Evolutionary conservation across 2,329 filamentous ascomycete genomes (phyloP), one percentile per base, ranked within the genome.

Genomic region (Cladophialophora carrionii): DNA sequence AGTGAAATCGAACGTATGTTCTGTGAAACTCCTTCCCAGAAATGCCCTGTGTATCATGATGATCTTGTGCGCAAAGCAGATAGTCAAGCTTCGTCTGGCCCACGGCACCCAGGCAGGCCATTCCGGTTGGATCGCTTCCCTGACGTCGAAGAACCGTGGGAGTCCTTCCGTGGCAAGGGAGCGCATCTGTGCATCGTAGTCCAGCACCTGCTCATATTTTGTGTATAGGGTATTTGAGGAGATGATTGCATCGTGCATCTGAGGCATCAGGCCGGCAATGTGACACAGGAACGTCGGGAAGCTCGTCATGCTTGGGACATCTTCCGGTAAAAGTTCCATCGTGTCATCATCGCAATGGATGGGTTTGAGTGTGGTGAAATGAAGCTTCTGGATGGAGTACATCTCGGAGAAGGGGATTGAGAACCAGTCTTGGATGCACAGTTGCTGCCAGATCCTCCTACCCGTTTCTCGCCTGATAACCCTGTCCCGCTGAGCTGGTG

Each of bases 31-130:
- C 48, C 74, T 71, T 46, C 77, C 77, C 2, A 81, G 68, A 60
- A 80, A 81, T 46, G 75, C 77, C 51, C 80, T 75, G 55, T 71
- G 69, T 14, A 79, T 75, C 78, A 80, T 80, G 63, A 81, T 80
- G 41, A 79, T 75, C 63, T 81, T 80, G 54, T 81, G 78, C 14
- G 75, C 74, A 6, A 73, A 71, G 31, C 77, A 78, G 17, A 79
- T 76, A 8, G 77, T 75, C 17, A 79, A 70, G 31, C 77, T 71
- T 49, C 75, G 73, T 61, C 77, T 73, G 1, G 78, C 78, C 78
- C 78, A 80, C 1, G 69, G 72, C 1, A 78, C 73, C 72, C 78
- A 81, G 26, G 67, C 68, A 8, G 79, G 79, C 78, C 79, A 80
- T 3, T 71, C 64, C 6, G 76, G 72, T 51, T 77, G 71, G 0